Evolutionary conservation across 768 basidiomycete genomes (phyloP).

Genomic region (Leccinum subgranulosum): DNA sequence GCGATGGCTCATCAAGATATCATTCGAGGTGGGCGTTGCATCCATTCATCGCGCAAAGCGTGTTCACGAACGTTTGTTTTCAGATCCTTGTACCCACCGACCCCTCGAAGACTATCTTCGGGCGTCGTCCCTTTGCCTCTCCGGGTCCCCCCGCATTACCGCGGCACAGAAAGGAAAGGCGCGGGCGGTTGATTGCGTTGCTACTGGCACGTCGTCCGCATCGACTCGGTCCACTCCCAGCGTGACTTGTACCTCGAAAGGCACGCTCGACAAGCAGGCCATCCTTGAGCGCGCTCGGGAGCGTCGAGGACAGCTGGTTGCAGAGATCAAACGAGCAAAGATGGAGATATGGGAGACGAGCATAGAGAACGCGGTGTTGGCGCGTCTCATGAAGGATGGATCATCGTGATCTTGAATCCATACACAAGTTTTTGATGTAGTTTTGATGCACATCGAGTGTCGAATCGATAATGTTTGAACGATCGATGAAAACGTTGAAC

Average conservation of each 20-base stretch:
- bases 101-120: conserved; percentile 1
- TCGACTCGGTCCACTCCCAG: conserved; percentile 2
- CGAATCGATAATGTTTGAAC: neutral
- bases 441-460: neutral
- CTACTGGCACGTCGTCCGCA: neutral
- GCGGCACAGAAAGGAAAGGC: conserved; percentile 19
- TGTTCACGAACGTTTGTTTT: conserved; percentile 3
- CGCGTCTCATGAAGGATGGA: conserved; percentile 41
- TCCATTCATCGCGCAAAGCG: neutral
- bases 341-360: conserved; percentile 72
- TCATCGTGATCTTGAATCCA: neutral
- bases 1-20: neutral
- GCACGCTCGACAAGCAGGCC: conserved; percentile 34
- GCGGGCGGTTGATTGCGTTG: neutral
- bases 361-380: conserved; percentile 64
- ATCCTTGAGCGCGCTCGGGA: conserved; percentile 53
- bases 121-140: neutral
- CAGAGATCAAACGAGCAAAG: conserved; percentile 58
- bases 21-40: conserved; percentile 7
- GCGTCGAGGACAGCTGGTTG: conserved; percentile 47
- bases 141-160: neutral
- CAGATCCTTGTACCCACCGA: conserved; percentile 5
- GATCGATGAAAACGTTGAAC: too few relatives aligned
- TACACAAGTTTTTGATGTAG: neutral
- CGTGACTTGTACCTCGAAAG: neutral